phyloP scores from a whole-genome alignment of 2,329 filamentous ascomycete species.

The Torrubiella hemipterigena region DNA sequence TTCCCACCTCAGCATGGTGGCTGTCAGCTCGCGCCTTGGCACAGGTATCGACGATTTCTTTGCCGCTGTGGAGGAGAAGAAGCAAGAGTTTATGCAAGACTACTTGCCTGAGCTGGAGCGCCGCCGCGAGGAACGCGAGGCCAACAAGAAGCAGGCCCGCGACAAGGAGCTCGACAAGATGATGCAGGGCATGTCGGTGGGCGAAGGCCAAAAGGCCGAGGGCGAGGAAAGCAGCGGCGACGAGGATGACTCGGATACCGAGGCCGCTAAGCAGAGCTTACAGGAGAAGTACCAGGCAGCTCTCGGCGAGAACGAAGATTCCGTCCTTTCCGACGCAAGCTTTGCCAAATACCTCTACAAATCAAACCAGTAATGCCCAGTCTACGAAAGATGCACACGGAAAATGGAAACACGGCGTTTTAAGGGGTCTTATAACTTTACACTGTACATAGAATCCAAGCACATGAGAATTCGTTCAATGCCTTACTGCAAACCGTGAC shows the following conservation, averaged over 20 bases:
- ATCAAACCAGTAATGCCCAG: too few relatives aligned
- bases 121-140: constrained; percentile 61
- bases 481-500: too few relatives aligned
- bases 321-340: constrained; percentile 41
- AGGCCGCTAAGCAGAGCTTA: constrained; percentile 52
- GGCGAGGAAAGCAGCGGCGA: constrained; percentile 47
- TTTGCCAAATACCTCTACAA: constrained; percentile 48
- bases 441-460: too few relatives aligned
- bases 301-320: constrained; percentile 45
- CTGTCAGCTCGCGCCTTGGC: constrained; percentile 86
- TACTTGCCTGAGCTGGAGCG: constrained; percentile 87
- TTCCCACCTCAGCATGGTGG: constrained; percentile 82
- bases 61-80: constrained; percentile 74
- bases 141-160: constrained; percentile 56
- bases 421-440: too few relatives aligned
- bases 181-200: constrained; percentile 78
- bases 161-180: constrained; percentile 81
- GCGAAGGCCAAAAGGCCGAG: constrained; percentile 23
- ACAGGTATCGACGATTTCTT: constrained; percentile 92
- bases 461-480: too few relatives aligned
- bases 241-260: constrained; percentile 46
- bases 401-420: too few relatives aligned
- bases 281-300: constrained; percentile 68
- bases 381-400: too few relatives aligned
- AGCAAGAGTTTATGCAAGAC: constrained; percentile 75